A percentile compares a stretch with the other conserved stretches of the same genome.
Conservation (phyloP, 1,284 basidiomycete genomes). For the Austroboletus olivaceoglutinosus region DNA sequence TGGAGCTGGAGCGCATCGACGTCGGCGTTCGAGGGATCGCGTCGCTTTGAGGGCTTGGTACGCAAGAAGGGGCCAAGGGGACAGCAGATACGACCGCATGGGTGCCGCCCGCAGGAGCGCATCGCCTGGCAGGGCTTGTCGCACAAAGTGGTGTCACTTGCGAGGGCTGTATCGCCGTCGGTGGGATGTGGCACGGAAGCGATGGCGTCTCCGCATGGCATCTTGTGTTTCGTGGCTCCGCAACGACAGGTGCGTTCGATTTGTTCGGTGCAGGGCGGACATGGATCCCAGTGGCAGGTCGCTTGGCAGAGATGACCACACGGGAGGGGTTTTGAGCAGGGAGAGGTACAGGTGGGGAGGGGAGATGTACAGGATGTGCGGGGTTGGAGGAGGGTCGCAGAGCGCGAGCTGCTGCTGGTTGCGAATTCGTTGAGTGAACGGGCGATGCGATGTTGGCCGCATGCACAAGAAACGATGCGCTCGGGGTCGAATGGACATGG, state of each 20-base stretch:
- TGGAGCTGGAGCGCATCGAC: conserved; percentile 25
- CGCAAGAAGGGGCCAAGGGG: conserved; percentile 64
- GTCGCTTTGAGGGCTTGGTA: conserved; percentile 53
- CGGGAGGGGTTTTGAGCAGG: conserved; percentile 64
- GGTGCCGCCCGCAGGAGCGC: conserved; percentile 78
- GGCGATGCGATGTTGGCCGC: conserved; percentile 55
- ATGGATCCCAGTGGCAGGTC: conserved; percentile 60
- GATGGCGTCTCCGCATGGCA: conserved; percentile 44
- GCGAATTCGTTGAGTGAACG: conserved; percentile 43
- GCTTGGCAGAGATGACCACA: conserved; percentile 70
- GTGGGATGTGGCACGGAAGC: not conserved
- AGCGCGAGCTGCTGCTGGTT: conserved; percentile 6
- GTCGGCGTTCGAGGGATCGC: conserved; percentile 23
- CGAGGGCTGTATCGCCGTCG: conserved; percentile 13
- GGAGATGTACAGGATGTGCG: conserved; percentile 68
- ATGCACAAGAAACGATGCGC: conserved; percentile 73
- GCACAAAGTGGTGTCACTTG: conserved; percentile 65
- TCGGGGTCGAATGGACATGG: conserved; percentile 75
- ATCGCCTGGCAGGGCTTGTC: conserved; percentile 73
- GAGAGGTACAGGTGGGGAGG: conserved; percentile 73
- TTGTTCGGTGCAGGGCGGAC: conserved; percentile 71
- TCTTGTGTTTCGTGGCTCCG: conserved; percentile 57
- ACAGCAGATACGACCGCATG: conserved; percentile 81
- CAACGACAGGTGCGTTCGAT: conserved; percentile 79
- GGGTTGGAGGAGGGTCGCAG: conserved; percentile 32